These are phyloP conservation scores for Solanum chmielewskii DNA, from an alignment of 257 asterid species.

Conservation along the genomic window DNA sequence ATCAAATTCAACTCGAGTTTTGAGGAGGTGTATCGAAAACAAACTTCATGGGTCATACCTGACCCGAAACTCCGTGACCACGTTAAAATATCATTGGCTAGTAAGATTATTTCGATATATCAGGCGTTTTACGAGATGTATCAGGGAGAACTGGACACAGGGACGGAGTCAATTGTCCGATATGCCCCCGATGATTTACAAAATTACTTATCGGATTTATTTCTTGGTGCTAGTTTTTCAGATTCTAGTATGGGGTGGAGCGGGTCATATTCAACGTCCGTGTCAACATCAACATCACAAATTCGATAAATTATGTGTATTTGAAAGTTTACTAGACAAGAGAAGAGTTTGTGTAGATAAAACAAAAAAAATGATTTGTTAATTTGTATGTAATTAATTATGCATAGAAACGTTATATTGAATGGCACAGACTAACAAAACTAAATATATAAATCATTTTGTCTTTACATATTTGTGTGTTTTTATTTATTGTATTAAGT, in stretches of 20 bases:
- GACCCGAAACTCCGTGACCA: conserved; percentile 35
- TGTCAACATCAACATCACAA: neutral
- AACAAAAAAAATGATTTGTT: neutral
- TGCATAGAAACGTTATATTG: neutral
- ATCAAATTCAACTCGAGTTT: conserved; percentile 28
- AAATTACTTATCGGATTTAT: conserved; percentile 58
- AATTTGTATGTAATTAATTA: neutral
- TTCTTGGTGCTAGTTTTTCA: conserved; percentile 6
- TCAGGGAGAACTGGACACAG: neutral
- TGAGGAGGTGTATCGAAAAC: conserved; percentile 35
- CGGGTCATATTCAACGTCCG: neutral
- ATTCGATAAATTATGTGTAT: neutral
- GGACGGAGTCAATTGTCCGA: conserved; percentile 34
- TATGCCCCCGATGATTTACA: conserved; percentile 71
- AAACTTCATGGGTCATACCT: conserved; percentile 56
- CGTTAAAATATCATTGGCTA: conserved; percentile 23
- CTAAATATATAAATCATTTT: neutral
- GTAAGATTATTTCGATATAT: conserved; percentile 24
- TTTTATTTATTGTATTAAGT: neutral
- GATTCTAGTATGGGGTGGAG: conserved; percentile 10
- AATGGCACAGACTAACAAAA: neutral
- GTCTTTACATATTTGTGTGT: neutral
- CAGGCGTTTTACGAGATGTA: conserved; percentile 23
- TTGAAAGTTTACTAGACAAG: neutral
- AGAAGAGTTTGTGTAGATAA: neutral